Percentiles rank a stretch among this genome's conserved stretches.
Evolutionary conservation across 208 protist genomes (phyloP).

Genomic region (Tritrichomonas foetus): DNA sequence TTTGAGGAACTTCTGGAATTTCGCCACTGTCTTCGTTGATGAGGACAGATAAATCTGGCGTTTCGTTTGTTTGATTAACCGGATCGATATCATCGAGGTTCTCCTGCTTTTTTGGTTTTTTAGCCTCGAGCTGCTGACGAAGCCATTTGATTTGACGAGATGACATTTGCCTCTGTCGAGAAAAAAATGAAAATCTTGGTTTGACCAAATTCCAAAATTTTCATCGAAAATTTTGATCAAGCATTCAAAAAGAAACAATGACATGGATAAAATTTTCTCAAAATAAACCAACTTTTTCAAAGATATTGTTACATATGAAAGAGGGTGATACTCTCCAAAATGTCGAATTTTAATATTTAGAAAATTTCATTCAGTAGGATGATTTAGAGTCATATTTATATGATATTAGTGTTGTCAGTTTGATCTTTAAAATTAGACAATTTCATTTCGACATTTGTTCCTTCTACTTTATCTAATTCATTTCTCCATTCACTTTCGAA

Average conservation of each 20-base stretch:
- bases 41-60: not conserved
- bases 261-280: not conserved
- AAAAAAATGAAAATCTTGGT: not conserved
- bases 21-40: not conserved
- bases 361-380: too few species aligned
- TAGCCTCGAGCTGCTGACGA: not conserved
- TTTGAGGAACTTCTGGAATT: not conserved
- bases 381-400: too few species aligned
- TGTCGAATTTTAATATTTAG: not conserved
- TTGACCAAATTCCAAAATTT: not conserved
- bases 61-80: not conserved
- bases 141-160: conserved; percentile 9
- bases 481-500: too few species aligned
- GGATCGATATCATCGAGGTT: not conserved
- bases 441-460: too few species aligned
- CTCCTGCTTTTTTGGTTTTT: not conserved
- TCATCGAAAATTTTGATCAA: not conserved
- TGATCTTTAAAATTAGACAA: too few species aligned
- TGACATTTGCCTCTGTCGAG: not conserved
- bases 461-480: too few species aligned
- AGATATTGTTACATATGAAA: not conserved
- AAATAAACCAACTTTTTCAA: not conserved
- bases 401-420: too few species aligned
- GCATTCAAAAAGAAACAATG: not conserved
- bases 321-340: not conserved